Evolutionary conservation across 2,329 filamentous ascomycete genomes (phyloP), one percentile per base, ranked within the genome.

Genomic region (Atkinsonella texensis): DNA sequence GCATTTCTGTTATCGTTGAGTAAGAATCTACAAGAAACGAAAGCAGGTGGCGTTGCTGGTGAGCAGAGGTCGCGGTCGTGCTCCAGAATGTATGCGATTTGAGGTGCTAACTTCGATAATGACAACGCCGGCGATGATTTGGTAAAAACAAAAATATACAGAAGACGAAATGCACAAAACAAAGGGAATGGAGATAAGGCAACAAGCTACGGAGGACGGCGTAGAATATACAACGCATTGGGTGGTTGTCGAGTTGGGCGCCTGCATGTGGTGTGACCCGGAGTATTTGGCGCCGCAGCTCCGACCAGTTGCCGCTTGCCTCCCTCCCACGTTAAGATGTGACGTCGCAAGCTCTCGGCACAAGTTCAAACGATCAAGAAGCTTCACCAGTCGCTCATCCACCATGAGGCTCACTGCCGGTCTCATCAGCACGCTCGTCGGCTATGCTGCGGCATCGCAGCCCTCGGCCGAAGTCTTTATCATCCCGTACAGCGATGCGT

Each of bases 401-500:
- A 70, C 60, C 62, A 73, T 73, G 70, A 72, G 70, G 68, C 67
- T 71, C 59, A 65, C 59, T 53, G 56, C 67, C 55, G 69, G 70
- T 61, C 61, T 72, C 54, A 59, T 65, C 52, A 65, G 65, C 54
- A 67, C 65, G 54, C 59, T 72, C 48, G 64, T 62, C 51, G 64
- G 69, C 60, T 63, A 67, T 58, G 62, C 63, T 52, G 65, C 67
- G 52, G 70, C 72, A 47, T 61, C 64, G 48, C 62, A 66, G 48
- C 65, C 68, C 48, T 60, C 65, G 42, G 77, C 77, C 50, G 70
- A 75, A 57, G 78, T 78, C 56, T 83, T 76, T 64, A 69, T 82
- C 52, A 68, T 81, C 48, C 68, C 66, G 50, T 54, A 59, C 52
- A 58, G 59, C 55, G 60, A 63, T 43, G 56, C 59, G 11, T 59